Evolutionary conservation across 2,329 filamentous ascomycete species (phyloP).

Genomic region (Stromatinia cepivora): DNA sequence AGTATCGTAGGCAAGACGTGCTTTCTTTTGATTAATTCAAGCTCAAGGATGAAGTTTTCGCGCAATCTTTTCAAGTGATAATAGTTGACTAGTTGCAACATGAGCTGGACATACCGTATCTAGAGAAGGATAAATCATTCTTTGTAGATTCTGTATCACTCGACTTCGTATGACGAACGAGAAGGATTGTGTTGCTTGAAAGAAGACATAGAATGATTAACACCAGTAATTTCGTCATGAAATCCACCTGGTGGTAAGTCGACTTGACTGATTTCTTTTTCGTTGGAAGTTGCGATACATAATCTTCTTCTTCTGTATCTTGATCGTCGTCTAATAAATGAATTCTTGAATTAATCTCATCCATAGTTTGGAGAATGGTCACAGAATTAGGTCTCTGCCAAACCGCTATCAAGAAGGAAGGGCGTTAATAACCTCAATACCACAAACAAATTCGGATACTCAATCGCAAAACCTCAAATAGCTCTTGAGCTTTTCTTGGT

Average conservation of each 20-base stretch:
- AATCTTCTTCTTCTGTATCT: background rate
- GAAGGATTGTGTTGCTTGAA: background rate
- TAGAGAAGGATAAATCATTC: background rate
- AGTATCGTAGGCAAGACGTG: conserved; percentile 6
- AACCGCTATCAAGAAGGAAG: background rate
- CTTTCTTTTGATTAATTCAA: background rate
- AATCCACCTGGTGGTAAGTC: background rate
- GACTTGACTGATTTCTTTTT: background rate
- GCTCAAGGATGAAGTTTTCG: background rate
- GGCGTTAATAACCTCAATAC: background rate
- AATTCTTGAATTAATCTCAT: background rate
- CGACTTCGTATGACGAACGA: background rate
- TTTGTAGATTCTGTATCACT: background rate
- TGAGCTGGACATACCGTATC: background rate
- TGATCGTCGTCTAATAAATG: background rate
- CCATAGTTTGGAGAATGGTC: background rate
- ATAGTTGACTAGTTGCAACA: background rate
- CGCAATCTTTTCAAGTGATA: background rate
- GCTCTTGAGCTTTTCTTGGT: too few relatives aligned
- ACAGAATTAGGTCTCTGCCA: background rate
- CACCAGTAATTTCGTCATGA: background rate
- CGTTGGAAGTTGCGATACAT: background rate
- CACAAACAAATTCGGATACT: too few relatives aligned
- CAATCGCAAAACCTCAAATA: too few relatives aligned
- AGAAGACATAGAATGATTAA: background rate